Evolutionary conservation across 2,329 filamentous ascomycete genomes (phyloP), one percentile per base, ranked within the genome.

Genomic region (Paecilomyces fulvus): DNA sequence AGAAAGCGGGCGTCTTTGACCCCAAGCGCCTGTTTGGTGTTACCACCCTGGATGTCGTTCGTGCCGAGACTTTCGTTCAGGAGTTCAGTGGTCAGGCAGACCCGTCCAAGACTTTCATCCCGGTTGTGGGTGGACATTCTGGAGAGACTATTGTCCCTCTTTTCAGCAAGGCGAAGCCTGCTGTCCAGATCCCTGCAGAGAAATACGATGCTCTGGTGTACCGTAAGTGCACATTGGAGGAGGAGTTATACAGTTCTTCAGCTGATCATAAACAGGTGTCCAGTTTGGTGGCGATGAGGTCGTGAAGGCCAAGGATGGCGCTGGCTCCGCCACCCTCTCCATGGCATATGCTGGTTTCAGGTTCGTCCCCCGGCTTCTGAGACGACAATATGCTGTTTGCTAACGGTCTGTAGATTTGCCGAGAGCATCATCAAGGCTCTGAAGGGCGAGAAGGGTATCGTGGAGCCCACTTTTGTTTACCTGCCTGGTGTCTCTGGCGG

Each of bases 261-360:
- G 52, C 56, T 59, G 49, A 59, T 37, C 46, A 12, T 53, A 31
- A 46, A 37, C 62, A 84, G 82, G 83, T 65, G 89, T 97, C 57
- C 94, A 99, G 77, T 97, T 96, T 67, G 94, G 94, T 73, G 94
- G 94, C 81, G 94, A 99, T 66, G 91, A 96, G 80, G 91, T 96
- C 61, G 91, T 96, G 74, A 86, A 92, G 82, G 91, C 91, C 72
- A 96, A 96, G 84, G 89, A 94, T 64, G 91, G 91, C 69, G 86
- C 86, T 70, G 91, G 91, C 63, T 95, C 90, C 59, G 91, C 91
- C 64, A 96, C 91, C 58, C 83, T 96, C 55, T 95, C 90, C 67
- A 96, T 96, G 91, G 91, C 91, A 59, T 95, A 91, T 73, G 94
- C 94, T 65, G 94, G 94, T 65, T 97, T 86, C 85, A 88, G 90